phyloP scores from a whole-genome alignment of 345 rosid genomes.

The Eucalyptus virginea region DNA sequence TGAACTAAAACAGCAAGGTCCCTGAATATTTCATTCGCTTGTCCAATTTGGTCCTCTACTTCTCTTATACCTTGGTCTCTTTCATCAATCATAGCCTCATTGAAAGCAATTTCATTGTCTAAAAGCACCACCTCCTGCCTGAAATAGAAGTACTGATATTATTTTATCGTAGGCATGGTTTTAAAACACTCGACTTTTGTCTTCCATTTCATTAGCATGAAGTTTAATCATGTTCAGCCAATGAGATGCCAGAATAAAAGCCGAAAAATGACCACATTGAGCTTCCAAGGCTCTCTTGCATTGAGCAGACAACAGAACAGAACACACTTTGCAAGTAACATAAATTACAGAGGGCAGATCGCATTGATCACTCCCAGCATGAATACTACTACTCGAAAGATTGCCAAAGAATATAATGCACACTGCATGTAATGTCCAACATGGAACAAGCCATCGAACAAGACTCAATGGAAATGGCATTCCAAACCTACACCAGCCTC shows the following conservation, averaged over 20 bases:
- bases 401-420: background rate
- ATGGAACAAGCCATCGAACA: background rate
- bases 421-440: background rate
- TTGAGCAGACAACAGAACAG: background rate
- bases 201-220: background rate
- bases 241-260: background rate
- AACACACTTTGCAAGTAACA: background rate
- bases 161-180: background rate
- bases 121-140: conserved; percentile 44
- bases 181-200: background rate
- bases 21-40: conserved; percentile 56
- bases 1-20: conserved; percentile 68
- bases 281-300: background rate
- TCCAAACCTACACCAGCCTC: background rate
- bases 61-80: conserved; percentile 59
- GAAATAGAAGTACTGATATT: background rate
- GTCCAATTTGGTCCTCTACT: conserved; percentile 47
- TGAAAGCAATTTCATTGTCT: conserved; percentile 58
- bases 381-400: background rate
- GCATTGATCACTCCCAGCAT: background rate
- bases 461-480: background rate
- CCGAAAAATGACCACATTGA: background rate
- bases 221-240: background rate
- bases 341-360: background rate
- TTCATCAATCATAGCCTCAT: conserved; percentile 66